Conservation (phyloP, 1,139 yeast species). For the Yamadazyma songkhlaensis region DNA sequence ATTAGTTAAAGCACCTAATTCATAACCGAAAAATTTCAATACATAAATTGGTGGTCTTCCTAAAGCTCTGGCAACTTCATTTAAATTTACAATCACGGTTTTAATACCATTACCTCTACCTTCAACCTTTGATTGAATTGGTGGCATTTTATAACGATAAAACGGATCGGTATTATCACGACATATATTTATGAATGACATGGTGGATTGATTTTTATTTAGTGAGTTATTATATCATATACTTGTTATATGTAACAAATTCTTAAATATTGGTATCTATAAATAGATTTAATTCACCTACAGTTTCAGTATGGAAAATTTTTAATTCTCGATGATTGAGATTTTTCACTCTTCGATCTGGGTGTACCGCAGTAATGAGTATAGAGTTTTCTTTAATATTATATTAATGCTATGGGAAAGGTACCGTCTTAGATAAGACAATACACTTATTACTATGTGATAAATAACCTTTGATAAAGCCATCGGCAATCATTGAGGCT, state of each 20-base stretch:
- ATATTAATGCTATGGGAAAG: constrained; percentile 52
- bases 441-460: constrained; percentile 73
- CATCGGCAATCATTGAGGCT: constrained; percentile 63
- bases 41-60: constrained; percentile 91
- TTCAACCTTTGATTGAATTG: constrained; percentile 94
- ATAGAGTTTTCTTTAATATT: too few species aligned
- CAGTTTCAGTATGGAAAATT: background rate
- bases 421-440: constrained; percentile 70
- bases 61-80: constrained; percentile 93
- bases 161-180: constrained; percentile 98
- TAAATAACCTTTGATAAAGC: constrained; percentile 75
- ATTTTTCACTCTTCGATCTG: background rate
- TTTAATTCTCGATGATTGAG: constrained; percentile 6
- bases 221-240: constrained; percentile 6
- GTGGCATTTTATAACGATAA: constrained; percentile 99
- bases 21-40: constrained; percentile 92
- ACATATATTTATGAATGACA: constrained; percentile 91
- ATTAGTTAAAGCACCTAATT: constrained; percentile 94
- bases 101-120: constrained; percentile 99
- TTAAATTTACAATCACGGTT: constrained; percentile 85
- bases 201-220: constrained; percentile 23
- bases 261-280: background rate
- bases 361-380: constrained; percentile 2
- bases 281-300: background rate
- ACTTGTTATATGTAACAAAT: constrained; percentile 3